Evolutionary conservation across 2,329 filamentous ascomycete species (phyloP).

Genomic region (Drechslera avenae): DNA sequence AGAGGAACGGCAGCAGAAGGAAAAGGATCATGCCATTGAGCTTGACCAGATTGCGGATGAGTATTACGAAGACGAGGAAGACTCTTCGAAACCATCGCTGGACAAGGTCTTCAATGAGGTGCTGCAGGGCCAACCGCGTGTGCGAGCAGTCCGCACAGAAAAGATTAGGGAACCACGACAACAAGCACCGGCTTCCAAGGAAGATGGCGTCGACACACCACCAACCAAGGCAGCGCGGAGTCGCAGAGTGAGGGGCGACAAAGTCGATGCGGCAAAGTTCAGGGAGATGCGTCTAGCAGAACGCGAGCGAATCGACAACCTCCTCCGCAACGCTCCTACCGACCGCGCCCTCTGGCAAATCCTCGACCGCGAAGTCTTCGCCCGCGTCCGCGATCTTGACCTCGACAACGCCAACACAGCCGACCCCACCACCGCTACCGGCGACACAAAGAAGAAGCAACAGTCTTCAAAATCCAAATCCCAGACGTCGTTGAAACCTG

Average conservation of each 20-base stretch:
- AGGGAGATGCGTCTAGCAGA: conserved; percentile 46
- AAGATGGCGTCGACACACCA: conserved; percentile 2
- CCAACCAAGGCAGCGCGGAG: conserved; percentile 8
- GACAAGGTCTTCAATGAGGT: conserved; percentile 42
- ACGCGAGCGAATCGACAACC: conserved; percentile 57
- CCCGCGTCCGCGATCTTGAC: conserved; percentile 61
- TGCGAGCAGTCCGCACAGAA: conserved; percentile 2
- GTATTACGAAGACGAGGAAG: conserved; percentile 40
- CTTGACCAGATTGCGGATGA: conserved; percentile 40
- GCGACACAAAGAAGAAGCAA: neutral
- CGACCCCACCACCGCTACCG: conserved; percentile 5
- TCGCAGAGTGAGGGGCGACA: conserved; percentile 8
- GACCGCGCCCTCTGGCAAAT: conserved; percentile 71
- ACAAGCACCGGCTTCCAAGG: neutral
- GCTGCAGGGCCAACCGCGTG: conserved; percentile 21
- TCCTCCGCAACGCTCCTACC: conserved; percentile 61
- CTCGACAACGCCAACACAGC: conserved; percentile 44
- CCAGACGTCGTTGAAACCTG: conserved; percentile 1
- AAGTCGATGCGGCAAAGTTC: conserved; percentile 16
- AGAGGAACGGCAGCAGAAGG: conserved; percentile 23
- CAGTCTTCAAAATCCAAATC: neutral
- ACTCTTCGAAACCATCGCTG: conserved; percentile 20
- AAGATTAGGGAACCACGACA: neutral
- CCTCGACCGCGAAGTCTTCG: conserved; percentile 70
- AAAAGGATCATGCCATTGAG: conserved; percentile 20